These are phyloP conservation scores for Chalciporus chontae DNA, from an alignment of 768 basidiomycete genomes.

Conservation along the genomic window DNA sequence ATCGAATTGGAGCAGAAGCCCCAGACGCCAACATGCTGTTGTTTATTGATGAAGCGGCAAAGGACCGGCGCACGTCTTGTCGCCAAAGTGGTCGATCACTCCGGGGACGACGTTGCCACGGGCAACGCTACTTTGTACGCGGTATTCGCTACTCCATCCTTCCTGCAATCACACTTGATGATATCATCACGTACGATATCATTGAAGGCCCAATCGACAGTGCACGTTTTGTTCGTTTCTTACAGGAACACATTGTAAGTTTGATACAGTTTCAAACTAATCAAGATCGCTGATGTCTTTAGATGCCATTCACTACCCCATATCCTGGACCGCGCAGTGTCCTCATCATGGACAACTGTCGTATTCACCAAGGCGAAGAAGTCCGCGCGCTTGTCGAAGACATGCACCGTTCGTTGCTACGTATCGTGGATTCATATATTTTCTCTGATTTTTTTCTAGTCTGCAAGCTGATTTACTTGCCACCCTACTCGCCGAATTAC, in stretches of 20 bases:
- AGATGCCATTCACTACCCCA: background rate
- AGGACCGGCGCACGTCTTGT: constrained; percentile 12
- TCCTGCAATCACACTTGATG: constrained; percentile 14
- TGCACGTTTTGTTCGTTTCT: constrained; percentile 5
- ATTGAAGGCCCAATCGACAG: constrained; percentile 12
- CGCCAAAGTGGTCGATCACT: background rate
- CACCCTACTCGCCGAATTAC: constrained; percentile 12
- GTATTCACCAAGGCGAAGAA: constrained; percentile 23
- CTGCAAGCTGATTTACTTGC: constrained; percentile 26
- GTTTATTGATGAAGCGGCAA: constrained; percentile 17
- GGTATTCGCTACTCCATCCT: constrained; percentile 17
- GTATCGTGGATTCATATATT: background rate
- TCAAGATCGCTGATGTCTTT: background rate
- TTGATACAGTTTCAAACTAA: too few species aligned
- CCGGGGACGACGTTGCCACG: background rate
- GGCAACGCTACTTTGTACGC: too few species aligned
- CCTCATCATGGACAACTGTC: constrained; percentile 25
- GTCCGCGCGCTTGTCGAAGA: constrained; percentile 17
- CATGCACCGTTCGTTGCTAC: constrained; percentile 17
- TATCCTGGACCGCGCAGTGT: constrained; percentile 17
- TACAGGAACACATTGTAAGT: constrained; percentile 8
- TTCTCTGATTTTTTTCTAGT: constrained; percentile 8
- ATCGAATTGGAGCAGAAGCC: constrained; percentile 9
- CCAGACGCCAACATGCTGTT: constrained; percentile 19
- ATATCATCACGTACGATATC: constrained; percentile 18